phyloP scores from a whole-genome alignment of 306 rosid species.

The Prunus kanzakura region DNA sequence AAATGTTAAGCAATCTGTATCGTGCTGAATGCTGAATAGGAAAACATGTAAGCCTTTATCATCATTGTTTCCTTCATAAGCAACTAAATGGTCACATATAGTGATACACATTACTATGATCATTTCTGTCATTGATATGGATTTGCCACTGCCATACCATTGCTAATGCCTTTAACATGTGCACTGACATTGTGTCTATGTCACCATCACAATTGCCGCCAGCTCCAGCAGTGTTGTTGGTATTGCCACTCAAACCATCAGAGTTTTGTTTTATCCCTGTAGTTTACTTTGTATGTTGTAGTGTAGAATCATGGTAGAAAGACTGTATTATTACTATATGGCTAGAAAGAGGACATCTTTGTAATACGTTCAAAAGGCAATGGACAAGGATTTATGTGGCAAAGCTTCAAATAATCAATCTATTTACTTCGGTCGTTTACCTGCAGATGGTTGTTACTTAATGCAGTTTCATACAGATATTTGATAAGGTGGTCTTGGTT shows the following conservation, averaged over 20 bases:
- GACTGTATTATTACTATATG: neutral
- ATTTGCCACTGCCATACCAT: neutral
- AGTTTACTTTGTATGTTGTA: neutral
- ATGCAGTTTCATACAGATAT: neutral
- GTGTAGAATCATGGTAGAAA: neutral
- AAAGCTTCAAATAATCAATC: no score
- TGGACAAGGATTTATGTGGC: neutral
- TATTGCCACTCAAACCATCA: neutral
- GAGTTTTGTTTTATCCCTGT: neutral
- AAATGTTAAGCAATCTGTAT: no score
- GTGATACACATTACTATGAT: neutral
- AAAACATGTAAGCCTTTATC: no score
- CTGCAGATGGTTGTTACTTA: neutral
- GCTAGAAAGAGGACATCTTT: neutral
- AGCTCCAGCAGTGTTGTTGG: neutral
- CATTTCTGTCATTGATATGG: neutral
- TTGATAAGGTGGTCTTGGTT: constrained; percentile 2
- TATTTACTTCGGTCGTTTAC: neutral
- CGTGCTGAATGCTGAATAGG: no score
- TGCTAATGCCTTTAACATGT: neutral
- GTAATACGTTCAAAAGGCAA: neutral
- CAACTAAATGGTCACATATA: no score
- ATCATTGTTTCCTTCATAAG: no score
- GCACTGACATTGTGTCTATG: neutral
- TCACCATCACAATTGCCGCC: neutral